A percentile compares a stretch with the other conserved stretches of the same genome.
Evolutionary conservation across 2,329 filamentous ascomycete genomes (phyloP).

Genomic region (Epichloe hybrida): DNA sequence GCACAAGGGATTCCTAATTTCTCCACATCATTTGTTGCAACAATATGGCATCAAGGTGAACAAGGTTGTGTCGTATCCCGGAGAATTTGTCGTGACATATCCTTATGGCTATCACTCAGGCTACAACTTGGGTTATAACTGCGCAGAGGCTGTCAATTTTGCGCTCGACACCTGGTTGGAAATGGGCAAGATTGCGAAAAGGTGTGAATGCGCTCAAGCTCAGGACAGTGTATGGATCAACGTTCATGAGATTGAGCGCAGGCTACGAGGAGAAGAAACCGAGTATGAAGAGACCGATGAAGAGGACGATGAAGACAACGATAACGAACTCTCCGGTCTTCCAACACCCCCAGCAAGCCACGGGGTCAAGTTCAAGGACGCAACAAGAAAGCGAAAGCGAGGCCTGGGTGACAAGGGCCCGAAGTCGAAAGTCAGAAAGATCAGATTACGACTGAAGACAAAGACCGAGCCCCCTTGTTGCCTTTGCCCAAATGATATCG

Average conservation of each 20-base stretch:
- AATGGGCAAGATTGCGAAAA: slow-evolving; percentile 90
- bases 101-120: slow-evolving; percentile 98
- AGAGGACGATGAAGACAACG: slow-evolving; percentile 49
- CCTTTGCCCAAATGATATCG: slow-evolving; percentile 82
- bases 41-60: slow-evolving; percentile 95
- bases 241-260: slow-evolving; percentile 89
- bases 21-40: slow-evolving; percentile 71
- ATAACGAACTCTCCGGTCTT: slow-evolving; percentile 51
- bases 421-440: slow-evolving; percentile 57
- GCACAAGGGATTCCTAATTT: slow-evolving; percentile 96
- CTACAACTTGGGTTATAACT: slow-evolving; percentile 97
- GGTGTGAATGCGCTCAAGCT: slow-evolving; percentile 88
- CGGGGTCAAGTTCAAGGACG: slow-evolving; percentile 50
- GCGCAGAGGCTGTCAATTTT: slow-evolving; percentile 97
- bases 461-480: slow-evolving; percentile 75
- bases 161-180: slow-evolving; percentile 90
- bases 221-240: slow-evolving; percentile 98
- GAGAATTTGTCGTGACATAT: slow-evolving; percentile 96
- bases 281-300: slow-evolving; percentile 65
- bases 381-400: slow-evolving; percentile 47
- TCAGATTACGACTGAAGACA: slow-evolving; percentile 62
- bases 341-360: slow-evolving; percentile 68
- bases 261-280: slow-evolving; percentile 76
- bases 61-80: slow-evolving; percentile 86
- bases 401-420: slow-evolving; percentile 20